Evolutionary conservation across 768 basidiomycete genomes (phyloP).

Genomic region (Suillus plorans): DNA sequence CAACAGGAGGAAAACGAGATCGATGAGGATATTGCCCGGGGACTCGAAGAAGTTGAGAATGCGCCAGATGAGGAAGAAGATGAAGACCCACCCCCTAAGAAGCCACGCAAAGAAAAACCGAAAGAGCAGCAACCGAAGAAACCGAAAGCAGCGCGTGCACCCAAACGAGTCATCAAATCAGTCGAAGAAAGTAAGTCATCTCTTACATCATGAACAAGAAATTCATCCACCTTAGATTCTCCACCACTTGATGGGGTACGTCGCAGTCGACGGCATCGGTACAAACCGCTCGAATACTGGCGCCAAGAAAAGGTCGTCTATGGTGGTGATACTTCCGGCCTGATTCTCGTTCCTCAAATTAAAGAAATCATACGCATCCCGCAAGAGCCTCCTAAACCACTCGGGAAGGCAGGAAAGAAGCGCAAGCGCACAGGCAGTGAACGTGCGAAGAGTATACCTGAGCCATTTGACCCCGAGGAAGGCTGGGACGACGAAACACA

Average conservation of each 20-base stretch:
- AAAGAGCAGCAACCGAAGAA: slow-evolving; percentile 30
- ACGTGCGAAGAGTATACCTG: slow-evolving; percentile 37
- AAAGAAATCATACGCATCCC: slow-evolving; percentile 61
- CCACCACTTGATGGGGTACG: slow-evolving; percentile 51
- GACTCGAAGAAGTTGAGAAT: slow-evolving; percentile 46
- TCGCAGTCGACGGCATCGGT: slow-evolving; percentile 66
- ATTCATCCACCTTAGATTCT: slow-evolving; percentile 21
- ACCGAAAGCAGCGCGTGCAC: slow-evolving; percentile 21
- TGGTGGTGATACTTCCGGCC: slow-evolving; percentile 54
- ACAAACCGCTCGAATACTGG: slow-evolving; percentile 87
- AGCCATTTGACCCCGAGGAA: slow-evolving; percentile 53
- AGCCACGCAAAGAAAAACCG: slow-evolving; percentile 22
- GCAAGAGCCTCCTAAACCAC: slow-evolving; percentile 47
- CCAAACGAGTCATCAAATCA: slow-evolving; percentile 18
- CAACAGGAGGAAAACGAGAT: slow-evolving; percentile 25
- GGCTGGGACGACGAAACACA: slow-evolving; percentile 87
- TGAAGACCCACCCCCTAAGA: slow-evolving; percentile 25
- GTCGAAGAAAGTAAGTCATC: slow-evolving; percentile 25
- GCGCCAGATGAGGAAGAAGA: slow-evolving; percentile 54
- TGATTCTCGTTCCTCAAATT: slow-evolving; percentile 62
- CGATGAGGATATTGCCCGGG: slow-evolving; percentile 44
- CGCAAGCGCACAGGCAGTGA: slow-evolving; percentile 29
- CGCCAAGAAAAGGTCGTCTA: slow-evolving; percentile 89
- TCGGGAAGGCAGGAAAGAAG: slow-evolving; percentile 39
- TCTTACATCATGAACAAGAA: not conserved